These are phyloP conservation scores for Dipteronia dyeriana DNA, from an alignment of 345 rosid species.

Conservation along the genomic window DNA sequence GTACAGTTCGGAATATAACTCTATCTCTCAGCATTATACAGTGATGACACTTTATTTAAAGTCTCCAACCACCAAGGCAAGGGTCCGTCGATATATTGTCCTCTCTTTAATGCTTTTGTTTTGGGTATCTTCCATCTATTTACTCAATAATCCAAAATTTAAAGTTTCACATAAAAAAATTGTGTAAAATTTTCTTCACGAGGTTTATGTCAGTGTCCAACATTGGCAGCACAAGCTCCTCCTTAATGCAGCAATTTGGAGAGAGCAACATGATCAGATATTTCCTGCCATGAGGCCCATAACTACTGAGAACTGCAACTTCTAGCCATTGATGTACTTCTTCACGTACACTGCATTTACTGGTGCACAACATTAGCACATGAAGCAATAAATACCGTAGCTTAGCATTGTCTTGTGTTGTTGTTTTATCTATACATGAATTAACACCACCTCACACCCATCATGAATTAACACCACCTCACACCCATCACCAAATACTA, in stretches of 20 bases:
- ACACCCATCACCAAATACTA: background rate
- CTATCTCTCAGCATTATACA: no score
- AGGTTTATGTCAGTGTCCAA: background rate
- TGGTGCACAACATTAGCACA: background rate
- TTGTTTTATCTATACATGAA: background rate
- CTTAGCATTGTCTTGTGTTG: background rate
- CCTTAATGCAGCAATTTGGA: background rate
- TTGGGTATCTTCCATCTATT: no score
- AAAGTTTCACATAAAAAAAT: background rate
- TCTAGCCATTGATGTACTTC: background rate
- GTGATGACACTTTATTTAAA: no score
- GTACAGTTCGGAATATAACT: no score
- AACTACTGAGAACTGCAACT: background rate
- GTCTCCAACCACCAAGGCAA: no score
- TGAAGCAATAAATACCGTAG: background rate
- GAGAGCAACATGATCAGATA: background rate
- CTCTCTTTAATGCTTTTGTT: background rate
- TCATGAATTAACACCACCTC: no score
- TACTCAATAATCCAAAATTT: background rate
- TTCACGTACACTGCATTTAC: background rate
- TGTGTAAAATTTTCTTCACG: background rate
- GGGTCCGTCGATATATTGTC: no score
- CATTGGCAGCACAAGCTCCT: background rate
- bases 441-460: background rate
- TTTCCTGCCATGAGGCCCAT: background rate